Conservation (phyloP, 306 rosid species). For the Quercus suber region DNA sequence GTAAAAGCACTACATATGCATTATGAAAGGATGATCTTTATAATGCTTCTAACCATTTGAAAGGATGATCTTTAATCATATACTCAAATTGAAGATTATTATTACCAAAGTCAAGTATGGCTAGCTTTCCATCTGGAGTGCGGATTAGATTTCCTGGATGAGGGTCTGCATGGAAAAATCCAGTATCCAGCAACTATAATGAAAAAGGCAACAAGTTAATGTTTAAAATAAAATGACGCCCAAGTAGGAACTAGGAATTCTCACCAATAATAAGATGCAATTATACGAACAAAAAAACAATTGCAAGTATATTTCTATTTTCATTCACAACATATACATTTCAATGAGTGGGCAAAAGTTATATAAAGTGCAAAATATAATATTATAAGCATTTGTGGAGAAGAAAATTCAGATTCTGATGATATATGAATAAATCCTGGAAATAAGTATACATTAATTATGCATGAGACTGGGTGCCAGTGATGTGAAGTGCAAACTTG, state of each 20-base stretch:
- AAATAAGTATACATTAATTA: too few relatives aligned
- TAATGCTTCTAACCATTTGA: background rate
- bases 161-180: conserved; percentile 97
- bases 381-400: background rate
- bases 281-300: background rate
- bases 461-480: too few relatives aligned
- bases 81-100: conserved; percentile 19
- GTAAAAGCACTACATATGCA: background rate
- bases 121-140: conserved; percentile 97
- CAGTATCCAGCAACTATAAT: conserved; percentile 89
- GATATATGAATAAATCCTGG: too few relatives aligned
- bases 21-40: background rate
- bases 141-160: conserved; percentile 99
- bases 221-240: background rate
- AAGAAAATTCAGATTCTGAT: too few relatives aligned
- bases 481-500: too few relatives aligned
- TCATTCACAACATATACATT: background rate
- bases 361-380: background rate
- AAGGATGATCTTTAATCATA: conserved; percentile 24
- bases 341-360: background rate
- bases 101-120: conserved; percentile 97
- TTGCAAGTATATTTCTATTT: background rate
- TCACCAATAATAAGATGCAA: background rate
- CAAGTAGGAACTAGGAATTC: background rate
- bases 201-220: conserved; percentile 26